phyloP scores from a whole-genome alignment of 169 alveolate genomes.

The Eimeria sp. region DNA sequence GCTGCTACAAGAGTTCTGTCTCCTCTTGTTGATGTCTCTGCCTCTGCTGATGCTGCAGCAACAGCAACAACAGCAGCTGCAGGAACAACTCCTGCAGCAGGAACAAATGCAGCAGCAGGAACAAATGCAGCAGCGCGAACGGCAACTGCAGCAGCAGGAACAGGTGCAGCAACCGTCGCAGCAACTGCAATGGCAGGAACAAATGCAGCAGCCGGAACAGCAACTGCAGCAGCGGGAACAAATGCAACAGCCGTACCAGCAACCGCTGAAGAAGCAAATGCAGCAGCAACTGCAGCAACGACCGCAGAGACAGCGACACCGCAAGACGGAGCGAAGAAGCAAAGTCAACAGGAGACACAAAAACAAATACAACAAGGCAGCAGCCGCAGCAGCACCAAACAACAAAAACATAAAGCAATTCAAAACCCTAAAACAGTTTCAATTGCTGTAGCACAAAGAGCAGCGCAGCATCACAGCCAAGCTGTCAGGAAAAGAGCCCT shows the following conservation, averaged over 20 bases:
- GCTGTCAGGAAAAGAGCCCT: constrained; percentile 14
- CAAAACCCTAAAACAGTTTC: neutral
- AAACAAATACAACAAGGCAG: neutral
- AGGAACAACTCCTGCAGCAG: too few species aligned
- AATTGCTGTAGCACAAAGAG: constrained; percentile 6
- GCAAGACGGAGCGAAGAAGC: neutral
- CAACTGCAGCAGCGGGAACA: too few species aligned
- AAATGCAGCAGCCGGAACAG: neutral
- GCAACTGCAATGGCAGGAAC: neutral
- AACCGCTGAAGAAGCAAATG: neutral
- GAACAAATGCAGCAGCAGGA: neutral
- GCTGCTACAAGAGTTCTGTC: neutral
- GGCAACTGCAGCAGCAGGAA: neutral
- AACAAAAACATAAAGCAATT: neutral
- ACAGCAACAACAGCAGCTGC: neutral
- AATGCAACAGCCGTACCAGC: too few species aligned
- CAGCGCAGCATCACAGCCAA: neutral
- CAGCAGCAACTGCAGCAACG: too few species aligned
- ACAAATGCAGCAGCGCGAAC: neutral
- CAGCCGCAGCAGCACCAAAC: neutral
- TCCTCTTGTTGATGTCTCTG: neutral
- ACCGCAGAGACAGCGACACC: neutral
- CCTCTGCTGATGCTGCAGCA: neutral
- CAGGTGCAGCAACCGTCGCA: too few species aligned
- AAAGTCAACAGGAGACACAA: neutral